A percentile compares a stretch with the other conserved stretches of the same genome.
phyloP scores from a whole-genome alignment of 2,329 filamentous ascomycete species.

The Kalmusia sp. region DNA sequence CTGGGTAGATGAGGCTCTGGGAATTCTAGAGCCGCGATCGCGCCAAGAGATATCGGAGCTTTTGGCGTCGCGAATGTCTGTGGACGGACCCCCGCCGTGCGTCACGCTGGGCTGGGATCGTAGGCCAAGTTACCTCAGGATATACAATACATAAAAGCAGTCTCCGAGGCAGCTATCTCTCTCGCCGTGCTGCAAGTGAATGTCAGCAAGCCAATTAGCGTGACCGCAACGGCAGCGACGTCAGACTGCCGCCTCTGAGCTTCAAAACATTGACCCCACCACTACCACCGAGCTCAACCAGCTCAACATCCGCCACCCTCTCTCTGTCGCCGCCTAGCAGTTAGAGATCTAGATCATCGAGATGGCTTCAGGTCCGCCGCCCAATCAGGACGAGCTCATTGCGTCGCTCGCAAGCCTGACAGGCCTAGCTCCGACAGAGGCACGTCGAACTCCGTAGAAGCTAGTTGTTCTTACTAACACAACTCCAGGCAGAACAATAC shows the following conservation, averaged over 20 bases:
- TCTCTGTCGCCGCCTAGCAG: too few relatives aligned
- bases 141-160: too few relatives aligned
- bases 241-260: constrained; percentile 22
- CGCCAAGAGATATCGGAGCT: constrained; percentile 17
- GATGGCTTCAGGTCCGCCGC: constrained; percentile 42
- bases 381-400: constrained; percentile 42
- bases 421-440: constrained; percentile 42
- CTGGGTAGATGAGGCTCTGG: constrained; percentile 26
- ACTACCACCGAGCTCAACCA: constrained; percentile 14
- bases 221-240: constrained; percentile 17
- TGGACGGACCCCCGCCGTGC: not conserved
- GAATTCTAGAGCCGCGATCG: not conserved
- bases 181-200: not conserved
- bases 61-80: not conserved
- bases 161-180: not conserved
- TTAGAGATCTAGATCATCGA: constrained; percentile 4
- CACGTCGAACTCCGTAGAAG: constrained; percentile 40
- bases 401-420: constrained; percentile 45
- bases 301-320: constrained; percentile 2
- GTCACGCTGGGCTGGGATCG: too few relatives aligned
- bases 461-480: constrained; percentile 31
- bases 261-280: too few relatives aligned
- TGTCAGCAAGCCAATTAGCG: constrained; percentile 7
- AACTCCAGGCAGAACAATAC: constrained; percentile 51
- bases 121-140: too few relatives aligned